Evolutionary conservation across 495 filamentous ascomycete species (phyloP).

Genomic region (Aspergillus affinis): DNA sequence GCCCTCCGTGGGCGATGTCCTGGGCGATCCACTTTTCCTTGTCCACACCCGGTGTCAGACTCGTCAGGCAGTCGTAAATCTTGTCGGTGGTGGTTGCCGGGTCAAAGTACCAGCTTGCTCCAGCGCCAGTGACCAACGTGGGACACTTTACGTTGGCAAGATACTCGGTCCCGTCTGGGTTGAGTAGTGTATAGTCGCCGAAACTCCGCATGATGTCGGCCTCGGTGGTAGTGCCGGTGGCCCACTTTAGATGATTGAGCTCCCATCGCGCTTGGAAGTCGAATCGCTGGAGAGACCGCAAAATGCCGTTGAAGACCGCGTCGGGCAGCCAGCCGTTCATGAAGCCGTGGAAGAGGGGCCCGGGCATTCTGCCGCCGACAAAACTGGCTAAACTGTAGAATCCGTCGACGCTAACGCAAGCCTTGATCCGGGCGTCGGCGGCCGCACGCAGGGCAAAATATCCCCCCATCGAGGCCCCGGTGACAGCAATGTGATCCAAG

Average conservation of each 20-base stretch:
- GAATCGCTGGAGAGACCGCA: constrained; percentile 6
- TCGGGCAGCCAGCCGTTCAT: constrained; percentile 28
- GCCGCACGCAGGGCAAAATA: constrained; percentile 44
- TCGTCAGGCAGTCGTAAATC: constrained; percentile 4
- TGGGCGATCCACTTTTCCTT: constrained; percentile 17
- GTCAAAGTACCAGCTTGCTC: constrained; percentile 8
- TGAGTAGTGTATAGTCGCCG: constrained; percentile 8
- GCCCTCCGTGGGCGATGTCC: constrained; percentile 13
- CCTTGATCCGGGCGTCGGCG: constrained; percentile 41
- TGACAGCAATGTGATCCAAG: constrained; percentile 35
- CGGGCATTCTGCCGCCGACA: constrained; percentile 27
- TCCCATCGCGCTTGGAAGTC: constrained; percentile 40
- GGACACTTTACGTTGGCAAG: constrained; percentile 15
- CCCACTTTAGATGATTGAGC: constrained; percentile 21
- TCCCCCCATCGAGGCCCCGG: constrained; percentile 44
- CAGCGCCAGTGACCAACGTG: constrained; percentile 16
- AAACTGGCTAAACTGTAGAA: constrained; percentile 42
- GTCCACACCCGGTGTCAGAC: background rate
- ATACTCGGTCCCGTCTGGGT: constrained; percentile 3
- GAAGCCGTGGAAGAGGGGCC: constrained; percentile 33
- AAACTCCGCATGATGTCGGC: constrained; percentile 12
- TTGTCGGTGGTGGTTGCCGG: constrained; percentile 3
- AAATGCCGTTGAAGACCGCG: constrained; percentile 23
- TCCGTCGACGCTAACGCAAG: constrained; percentile 42
- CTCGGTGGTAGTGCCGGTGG: background rate